Evolutionary conservation across 1,284 basidiomycete species (phyloP), one percentile per base, ranked within the genome.

Genomic region (Puccinia coronata): DNA sequence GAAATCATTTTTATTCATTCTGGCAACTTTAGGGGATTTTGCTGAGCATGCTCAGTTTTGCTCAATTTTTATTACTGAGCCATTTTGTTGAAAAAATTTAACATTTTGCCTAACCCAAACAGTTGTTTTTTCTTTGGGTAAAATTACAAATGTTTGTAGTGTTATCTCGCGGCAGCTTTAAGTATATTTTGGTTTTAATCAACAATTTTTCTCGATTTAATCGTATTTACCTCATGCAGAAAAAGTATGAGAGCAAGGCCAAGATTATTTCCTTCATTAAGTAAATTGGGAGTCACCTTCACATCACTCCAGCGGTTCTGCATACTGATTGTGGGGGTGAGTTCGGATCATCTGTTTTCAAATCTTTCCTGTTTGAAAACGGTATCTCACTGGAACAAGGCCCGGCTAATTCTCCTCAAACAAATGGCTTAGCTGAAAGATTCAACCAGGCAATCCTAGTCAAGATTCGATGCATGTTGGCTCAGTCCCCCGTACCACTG

Each of bases 201-300:
- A 25, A 63, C 34, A 28, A 63, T 63, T 63, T 63, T 63, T 63
- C 59, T 28, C 8, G 59, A 23, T 63, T 63, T 20, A 63, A 63
- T 31, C 59, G 59, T 31, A 63, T 63, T 8, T 63, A 63, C 23
- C 11, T 63, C 34, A 3, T 39, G 20, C 59, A 63, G 20, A 16
- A 31, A 6, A 63, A 63, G 28, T 9, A 23, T 31, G 8, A 63
- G 25, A 8, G 6, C 59, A 31, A 63, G 5, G 3, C 11, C 3
- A 16, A 31, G 34, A 63, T 63, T 39, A 8, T 63, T 5, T 63
- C 11, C 9, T 63, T 5, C 25, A 63, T 63, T 28, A 9, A 12
- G 11, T 14, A 63, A 63, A 63, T 63, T 31, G 34, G n/a, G n/a
- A 63, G 25, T 31, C 4, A 63, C 6, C 3, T 63, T 28, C 12